These are phyloP conservation scores for Ganoderma boninense DNA, from an alignment of 1,284 basidiomycete species.

Conservation along the genomic window DNA sequence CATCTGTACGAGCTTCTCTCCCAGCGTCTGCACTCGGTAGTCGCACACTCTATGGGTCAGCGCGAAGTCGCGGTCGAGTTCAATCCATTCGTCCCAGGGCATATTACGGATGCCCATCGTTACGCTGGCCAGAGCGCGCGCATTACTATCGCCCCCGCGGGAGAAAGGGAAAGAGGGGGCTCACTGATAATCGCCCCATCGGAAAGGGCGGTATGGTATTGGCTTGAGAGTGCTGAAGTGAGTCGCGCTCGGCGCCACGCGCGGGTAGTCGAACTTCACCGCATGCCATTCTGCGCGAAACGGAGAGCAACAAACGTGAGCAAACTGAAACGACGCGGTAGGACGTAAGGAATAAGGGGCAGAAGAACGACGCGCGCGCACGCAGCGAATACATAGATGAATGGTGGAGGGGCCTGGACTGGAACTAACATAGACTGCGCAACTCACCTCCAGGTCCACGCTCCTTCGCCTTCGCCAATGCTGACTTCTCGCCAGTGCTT, in stretches of 20 bases:
- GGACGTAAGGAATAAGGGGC: neutral
- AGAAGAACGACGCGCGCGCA: neutral
- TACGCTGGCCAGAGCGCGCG: constrained; percentile 51
- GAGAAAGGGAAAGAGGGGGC: constrained; percentile 35
- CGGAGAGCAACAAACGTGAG: neutral
- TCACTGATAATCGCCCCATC: constrained; percentile 69
- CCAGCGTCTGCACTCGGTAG: constrained; percentile 60
- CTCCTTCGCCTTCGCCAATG: constrained; percentile 15
- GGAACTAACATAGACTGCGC: neutral
- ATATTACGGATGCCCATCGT: constrained; percentile 78
- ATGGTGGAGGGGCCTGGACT: neutral
- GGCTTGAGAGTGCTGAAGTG: constrained; percentile 56
- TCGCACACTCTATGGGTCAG: constrained; percentile 62
- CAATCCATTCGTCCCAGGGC: constrained; percentile 75
- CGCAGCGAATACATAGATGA: neutral
- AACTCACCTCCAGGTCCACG: constrained; percentile 24
- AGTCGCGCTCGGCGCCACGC: constrained; percentile 49
- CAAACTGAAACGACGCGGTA: too few species aligned
- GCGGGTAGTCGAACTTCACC: constrained; percentile 58
- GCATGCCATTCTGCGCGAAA: constrained; percentile 37
- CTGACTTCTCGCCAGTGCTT: constrained; percentile 4
- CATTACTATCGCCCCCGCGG: neutral
- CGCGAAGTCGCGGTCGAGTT: constrained; percentile 66
- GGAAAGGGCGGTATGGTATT: constrained; percentile 70
- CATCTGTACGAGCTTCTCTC: constrained; percentile 56